A percentile compares a stretch with the other conserved stretches of the same genome.
Conservation (phyloP, 306 rosid species). For the Rubus parviflorus region DNA sequence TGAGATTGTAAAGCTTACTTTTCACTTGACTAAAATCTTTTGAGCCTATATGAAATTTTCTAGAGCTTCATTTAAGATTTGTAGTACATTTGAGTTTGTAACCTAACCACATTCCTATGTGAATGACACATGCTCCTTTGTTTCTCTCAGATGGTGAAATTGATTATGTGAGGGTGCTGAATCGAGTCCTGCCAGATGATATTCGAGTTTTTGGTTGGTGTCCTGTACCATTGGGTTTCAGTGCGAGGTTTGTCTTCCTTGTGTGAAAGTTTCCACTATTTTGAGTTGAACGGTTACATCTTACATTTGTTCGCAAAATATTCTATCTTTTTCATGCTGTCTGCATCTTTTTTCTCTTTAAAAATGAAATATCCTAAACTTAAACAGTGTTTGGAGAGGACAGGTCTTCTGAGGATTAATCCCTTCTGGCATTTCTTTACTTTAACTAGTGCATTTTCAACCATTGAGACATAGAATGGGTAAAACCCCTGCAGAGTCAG, state of each 20-base stretch:
- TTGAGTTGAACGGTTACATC: background rate
- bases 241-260: constrained; percentile 76
- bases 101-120: background rate
- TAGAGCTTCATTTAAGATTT: background rate
- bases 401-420: background rate
- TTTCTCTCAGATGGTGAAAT: constrained; percentile 65
- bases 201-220: constrained; percentile 89
- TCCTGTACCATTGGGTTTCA: constrained; percentile 73
- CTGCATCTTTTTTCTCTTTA: background rate
- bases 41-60: background rate
- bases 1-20: background rate
- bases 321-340: background rate
- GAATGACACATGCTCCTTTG: background rate
- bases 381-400: background rate
- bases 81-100: background rate
- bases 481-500: background rate
- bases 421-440: background rate
- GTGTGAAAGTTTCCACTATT: constrained; percentile 14
- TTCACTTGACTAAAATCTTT: background rate
- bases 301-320: background rate
- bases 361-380: background rate
- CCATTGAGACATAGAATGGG: background rate
- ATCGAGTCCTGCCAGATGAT: constrained; percentile 80
- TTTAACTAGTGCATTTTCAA: background rate
- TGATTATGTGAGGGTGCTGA: constrained; percentile 88